phyloP scores from a whole-genome alignment of 1,284 basidiomycete genomes.

The Ganoderma meredithae region DNA sequence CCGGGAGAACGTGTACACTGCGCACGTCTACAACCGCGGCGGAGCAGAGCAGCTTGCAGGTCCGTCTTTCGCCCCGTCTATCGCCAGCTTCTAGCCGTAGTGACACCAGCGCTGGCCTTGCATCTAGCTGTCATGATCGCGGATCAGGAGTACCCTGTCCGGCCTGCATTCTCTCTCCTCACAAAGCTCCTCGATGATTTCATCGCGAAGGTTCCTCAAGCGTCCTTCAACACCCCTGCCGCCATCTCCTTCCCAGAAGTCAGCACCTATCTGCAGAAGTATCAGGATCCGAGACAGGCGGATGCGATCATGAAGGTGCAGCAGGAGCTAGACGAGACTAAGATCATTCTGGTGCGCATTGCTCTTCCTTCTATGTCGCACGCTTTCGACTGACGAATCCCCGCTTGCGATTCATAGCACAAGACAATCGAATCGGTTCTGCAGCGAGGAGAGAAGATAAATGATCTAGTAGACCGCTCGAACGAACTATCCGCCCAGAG shows the following conservation, averaged over 20 bases:
- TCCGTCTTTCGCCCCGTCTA: conserved; percentile 46
- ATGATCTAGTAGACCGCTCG: conserved; percentile 97
- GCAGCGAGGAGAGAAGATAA: conserved; percentile 96
- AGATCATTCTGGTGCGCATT: conserved; percentile 88
- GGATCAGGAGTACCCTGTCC: conserved; percentile 96
- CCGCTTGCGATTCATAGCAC: conserved; percentile 63
- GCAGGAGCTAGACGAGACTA: conserved; percentile 98
- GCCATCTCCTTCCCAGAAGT: conserved; percentile 78
- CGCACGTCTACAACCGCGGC: conserved; percentile 92
- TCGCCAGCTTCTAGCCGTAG: neutral
- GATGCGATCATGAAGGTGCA: conserved; percentile 99
- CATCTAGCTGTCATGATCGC: conserved; percentile 87
- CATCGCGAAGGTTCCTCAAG: conserved; percentile 77
- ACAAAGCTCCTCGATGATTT: conserved; percentile 97
- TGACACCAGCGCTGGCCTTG: neutral
- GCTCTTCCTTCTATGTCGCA: neutral
- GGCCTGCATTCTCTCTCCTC: conserved; percentile 95
- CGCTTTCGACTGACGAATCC: neutral
- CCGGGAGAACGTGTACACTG: conserved; percentile 94
- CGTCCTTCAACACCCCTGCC: conserved; percentile 67
- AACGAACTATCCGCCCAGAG: conserved; percentile 90
- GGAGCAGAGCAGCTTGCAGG: conserved; percentile 84
- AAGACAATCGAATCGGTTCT: conserved; percentile 99
- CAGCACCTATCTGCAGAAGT: conserved; percentile 88
- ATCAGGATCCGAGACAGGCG: conserved; percentile 98